These are phyloP conservation scores for Ampelomyces quisqualis DNA, from an alignment of 2,329 filamentous ascomycete genomes.

Conservation along the genomic window DNA sequence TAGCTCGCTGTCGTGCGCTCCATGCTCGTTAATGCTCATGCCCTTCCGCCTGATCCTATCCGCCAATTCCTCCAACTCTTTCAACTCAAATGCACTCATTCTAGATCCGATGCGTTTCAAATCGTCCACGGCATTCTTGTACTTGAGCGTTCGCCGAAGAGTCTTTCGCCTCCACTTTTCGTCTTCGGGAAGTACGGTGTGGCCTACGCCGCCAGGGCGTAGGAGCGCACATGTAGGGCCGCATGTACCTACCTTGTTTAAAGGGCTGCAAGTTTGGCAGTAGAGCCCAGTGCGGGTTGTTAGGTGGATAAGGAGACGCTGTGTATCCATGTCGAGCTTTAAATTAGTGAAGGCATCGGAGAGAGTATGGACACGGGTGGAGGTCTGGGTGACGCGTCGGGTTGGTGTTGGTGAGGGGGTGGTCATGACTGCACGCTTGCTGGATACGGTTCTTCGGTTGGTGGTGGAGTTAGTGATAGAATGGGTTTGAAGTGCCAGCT, in stretches of 20 bases:
- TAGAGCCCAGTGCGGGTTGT: not conserved
- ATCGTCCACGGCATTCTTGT: not conserved
- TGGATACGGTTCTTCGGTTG: too few species aligned
- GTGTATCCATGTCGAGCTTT: not conserved
- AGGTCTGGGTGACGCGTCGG: too few species aligned
- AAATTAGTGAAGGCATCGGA: not conserved
- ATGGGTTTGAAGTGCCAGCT: too few species aligned
- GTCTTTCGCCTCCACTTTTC: too few species aligned
- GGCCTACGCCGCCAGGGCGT: not conserved
- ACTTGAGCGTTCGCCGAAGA: too few species aligned
- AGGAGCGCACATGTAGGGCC: not conserved
- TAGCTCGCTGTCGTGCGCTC: too few species aligned
- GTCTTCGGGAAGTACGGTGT: too few species aligned
- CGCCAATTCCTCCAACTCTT: not conserved
- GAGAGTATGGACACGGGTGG: not conserved
- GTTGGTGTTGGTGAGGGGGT: too few species aligned
- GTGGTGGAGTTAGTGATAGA: too few species aligned
- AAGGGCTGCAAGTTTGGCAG: not conserved
- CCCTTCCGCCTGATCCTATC: too few species aligned
- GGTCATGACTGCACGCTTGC: too few species aligned
- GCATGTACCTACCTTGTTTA: not conserved
- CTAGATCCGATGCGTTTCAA: not conserved
- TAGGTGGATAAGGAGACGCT: not conserved
- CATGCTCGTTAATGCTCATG: too few species aligned
- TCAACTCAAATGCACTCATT: not conserved